These are phyloP conservation scores for Penicillium riverlandense DNA, from an alignment of 495 filamentous ascomycete genomes.

Conservation along the genomic window DNA sequence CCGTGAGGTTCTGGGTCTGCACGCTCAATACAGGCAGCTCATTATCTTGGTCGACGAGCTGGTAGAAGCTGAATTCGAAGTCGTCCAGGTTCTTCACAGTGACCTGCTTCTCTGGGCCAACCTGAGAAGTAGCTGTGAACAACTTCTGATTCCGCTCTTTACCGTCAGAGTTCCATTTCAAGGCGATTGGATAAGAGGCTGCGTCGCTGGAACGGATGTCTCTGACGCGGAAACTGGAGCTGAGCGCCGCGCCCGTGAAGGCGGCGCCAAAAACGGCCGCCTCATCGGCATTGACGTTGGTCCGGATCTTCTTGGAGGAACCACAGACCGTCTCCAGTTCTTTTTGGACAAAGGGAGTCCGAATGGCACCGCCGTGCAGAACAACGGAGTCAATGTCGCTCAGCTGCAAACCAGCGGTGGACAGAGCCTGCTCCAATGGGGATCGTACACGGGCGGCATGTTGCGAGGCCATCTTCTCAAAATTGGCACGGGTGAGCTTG, in stretches of 20 bases:
- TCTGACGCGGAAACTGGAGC: constrained; percentile 93
- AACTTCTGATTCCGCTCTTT: constrained; percentile 67
- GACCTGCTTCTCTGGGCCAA: constrained; percentile 80
- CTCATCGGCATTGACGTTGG: constrained; percentile 96
- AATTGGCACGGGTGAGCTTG: constrained; percentile 73
- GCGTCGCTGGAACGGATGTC: constrained; percentile 78
- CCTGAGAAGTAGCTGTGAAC: constrained; percentile 69
- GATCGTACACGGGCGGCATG: constrained; percentile 60
- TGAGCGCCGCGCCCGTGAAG: constrained; percentile 86
- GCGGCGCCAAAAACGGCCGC: constrained; percentile 94
- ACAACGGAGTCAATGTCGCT: constrained; percentile 83
- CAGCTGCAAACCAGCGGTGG: constrained; percentile 61
- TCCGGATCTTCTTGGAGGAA: constrained; percentile 68
- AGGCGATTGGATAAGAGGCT: constrained; percentile 61
- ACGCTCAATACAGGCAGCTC: constrained; percentile 49
- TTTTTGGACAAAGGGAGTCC: constrained; percentile 92
- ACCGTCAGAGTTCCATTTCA: constrained; percentile 56
- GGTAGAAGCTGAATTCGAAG: constrained; percentile 73
- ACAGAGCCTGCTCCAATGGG: constrained; percentile 69
- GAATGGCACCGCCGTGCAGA: constrained; percentile 81
- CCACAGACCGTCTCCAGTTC: constrained; percentile 72
- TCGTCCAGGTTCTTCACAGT: constrained; percentile 80
- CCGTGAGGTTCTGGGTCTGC: constrained; percentile 76
- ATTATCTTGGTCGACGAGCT: constrained; percentile 48
- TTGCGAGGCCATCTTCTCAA: constrained; percentile 71